Conservation (phyloP, 192 early-diverging fungal species). For the Gonapodya prolifera region DNA sequence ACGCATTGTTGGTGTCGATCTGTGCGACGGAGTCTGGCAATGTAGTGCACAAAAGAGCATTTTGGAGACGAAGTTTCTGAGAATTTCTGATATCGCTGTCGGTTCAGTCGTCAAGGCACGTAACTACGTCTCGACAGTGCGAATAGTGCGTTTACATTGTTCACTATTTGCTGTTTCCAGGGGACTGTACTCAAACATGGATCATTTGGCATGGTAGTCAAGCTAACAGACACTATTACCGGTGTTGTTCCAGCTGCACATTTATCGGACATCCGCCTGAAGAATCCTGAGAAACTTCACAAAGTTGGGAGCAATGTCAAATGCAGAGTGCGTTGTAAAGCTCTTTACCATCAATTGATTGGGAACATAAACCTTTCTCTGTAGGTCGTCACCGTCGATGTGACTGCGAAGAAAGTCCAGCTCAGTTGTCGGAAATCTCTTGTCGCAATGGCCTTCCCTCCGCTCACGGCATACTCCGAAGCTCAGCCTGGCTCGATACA, state of each 20-base stretch:
- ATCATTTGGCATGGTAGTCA: constrained; percentile 24
- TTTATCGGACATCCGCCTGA: constrained; percentile 59
- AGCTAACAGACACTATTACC: constrained; percentile 35
- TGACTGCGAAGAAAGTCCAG: constrained; percentile 38
- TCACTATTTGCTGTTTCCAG: no score
- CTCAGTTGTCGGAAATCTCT: constrained; percentile 60
- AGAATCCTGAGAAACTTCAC: constrained; percentile 7
- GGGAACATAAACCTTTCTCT: neutral
- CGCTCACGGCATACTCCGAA: constrained; percentile 44
- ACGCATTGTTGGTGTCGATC: constrained; percentile 67
- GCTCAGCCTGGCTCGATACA: constrained; percentile 44
- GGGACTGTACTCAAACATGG: constrained; percentile 24
- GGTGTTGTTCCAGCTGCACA: constrained; percentile 65
- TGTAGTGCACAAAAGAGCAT: constrained; percentile 58
- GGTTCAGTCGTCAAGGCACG: constrained; percentile 41
- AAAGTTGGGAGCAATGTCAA: constrained; percentile 55
- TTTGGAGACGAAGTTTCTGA: constrained; percentile 55
- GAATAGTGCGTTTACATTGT: neutral
- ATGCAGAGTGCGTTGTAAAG: constrained; percentile 27
- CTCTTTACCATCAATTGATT: neutral
- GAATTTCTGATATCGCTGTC: constrained; percentile 48
- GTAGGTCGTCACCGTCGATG: constrained; percentile 41
- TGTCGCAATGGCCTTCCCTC: constrained; percentile 53
- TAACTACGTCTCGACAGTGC: constrained; percentile 6
- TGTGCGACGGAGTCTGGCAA: constrained; percentile 58